Percentiles rank a stretch among this genome's conserved stretches.
phyloP scores from a whole-genome alignment of 2,329 filamentous ascomycete genomes.

The Diplocarpon rosae region DNA sequence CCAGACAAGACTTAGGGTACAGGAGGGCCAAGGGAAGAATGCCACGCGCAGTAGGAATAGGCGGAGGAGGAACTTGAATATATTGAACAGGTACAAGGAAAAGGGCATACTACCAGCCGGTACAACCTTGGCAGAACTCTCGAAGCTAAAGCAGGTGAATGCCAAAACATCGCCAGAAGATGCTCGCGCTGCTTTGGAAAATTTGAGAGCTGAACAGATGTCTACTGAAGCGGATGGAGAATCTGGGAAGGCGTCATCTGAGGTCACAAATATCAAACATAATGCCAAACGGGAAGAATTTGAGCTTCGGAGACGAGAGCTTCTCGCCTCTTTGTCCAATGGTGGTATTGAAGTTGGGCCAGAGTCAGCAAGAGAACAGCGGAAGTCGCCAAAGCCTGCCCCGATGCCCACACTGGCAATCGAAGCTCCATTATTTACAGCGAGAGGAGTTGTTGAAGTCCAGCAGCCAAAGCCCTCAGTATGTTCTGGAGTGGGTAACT shows the following conservation, averaged over 20 bases:
- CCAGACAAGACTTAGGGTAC: constrained; percentile 1
- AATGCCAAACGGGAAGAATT: constrained; percentile 30
- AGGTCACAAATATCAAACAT: background rate
- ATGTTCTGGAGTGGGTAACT: background rate
- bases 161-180: constrained; percentile 17
- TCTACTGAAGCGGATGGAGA: constrained; percentile 1
- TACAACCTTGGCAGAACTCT: constrained; percentile 40
- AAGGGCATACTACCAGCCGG: constrained; percentile 38
- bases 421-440: background rate
- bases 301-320: constrained; percentile 37
- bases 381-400: background rate
- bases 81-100: constrained; percentile 40
- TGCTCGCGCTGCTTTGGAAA: constrained; percentile 14
- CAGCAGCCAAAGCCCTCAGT: background rate
- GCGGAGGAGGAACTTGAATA: constrained; percentile 38
- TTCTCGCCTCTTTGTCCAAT: constrained; percentile 39
- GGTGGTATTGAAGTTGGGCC: constrained; percentile 37
- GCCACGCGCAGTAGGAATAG: constrained; percentile 44
- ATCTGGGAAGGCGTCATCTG: background rate
- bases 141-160: constrained; percentile 25
- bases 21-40: constrained; percentile 38
- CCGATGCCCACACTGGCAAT: background rate
- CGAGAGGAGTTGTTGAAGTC: background rate
- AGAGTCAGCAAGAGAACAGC: constrained; percentile 22
- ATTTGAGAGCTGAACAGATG: constrained; percentile 12